These are phyloP conservation scores for Cyberlindnera samutprakarnensis DNA, from an alignment of 805 yeast genomes.

Conservation along the genomic window DNA sequence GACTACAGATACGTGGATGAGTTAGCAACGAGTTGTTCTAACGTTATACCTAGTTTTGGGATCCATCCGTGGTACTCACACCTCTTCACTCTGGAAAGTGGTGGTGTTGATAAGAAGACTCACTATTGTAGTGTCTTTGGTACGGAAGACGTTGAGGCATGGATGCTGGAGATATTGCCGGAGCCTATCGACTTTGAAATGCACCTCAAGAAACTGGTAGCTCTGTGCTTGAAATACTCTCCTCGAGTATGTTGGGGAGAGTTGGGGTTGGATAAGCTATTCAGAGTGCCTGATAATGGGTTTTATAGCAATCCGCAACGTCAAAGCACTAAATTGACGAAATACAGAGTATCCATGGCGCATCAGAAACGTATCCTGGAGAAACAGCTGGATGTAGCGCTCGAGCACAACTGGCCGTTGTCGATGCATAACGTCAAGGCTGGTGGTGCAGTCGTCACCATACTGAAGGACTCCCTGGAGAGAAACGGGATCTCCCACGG, in stretches of 20 bases:
- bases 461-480: slow-evolving; percentile 21
- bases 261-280: slow-evolving; percentile 79
- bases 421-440: slow-evolving; percentile 84
- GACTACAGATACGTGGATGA: slow-evolving; percentile 26
- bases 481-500: slow-evolving; percentile 8
- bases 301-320: slow-evolving; percentile 33
- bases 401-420: slow-evolving; percentile 37
- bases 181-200: slow-evolving; percentile 42
- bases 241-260: slow-evolving; percentile 61
- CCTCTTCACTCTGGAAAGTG: slow-evolving; percentile 32
- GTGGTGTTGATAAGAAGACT: slow-evolving; percentile 24
- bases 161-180: slow-evolving; percentile 45
- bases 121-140: slow-evolving; percentile 55
- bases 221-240: slow-evolving; percentile 7
- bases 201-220: slow-evolving; percentile 21
- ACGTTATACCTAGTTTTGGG: slow-evolving; percentile 48
- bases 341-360: slow-evolving; percentile 47
- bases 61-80: slow-evolving; percentile 93
- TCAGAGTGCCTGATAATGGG: slow-evolving; percentile 58
- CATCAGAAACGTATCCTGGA: slow-evolving; percentile 60
- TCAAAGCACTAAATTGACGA: slow-evolving; percentile 23
- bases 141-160: slow-evolving; percentile 25
- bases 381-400: slow-evolving; percentile 49
- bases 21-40: slow-evolving; percentile 14
- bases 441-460: slow-evolving; percentile 53